Evolutionary conservation across 1,139 yeast species (phyloP), one percentile per base, ranked within the genome.

Genomic region (Yamadazyma dendronema): DNA sequence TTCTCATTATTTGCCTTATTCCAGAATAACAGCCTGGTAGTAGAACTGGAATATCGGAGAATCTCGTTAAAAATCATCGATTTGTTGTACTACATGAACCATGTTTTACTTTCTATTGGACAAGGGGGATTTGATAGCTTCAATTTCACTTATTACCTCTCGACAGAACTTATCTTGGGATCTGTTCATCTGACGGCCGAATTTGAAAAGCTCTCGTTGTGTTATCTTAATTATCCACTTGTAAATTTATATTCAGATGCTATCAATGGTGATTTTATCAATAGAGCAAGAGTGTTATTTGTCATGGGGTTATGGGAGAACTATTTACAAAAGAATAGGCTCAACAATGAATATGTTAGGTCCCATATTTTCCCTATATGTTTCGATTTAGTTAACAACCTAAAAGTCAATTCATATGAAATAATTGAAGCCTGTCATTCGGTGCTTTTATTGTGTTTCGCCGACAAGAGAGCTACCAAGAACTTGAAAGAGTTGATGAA

Each of bases 41-140:
- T 34, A 10, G 67, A 62, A 33, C 28, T 22, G 2, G 62, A 65
- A 33, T 62, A 70, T 50, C 49, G 47, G 31, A 57, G 48, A 32
- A 64, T 49, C 50, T 68, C 55, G 34, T 47, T 68, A 24, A 62
- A 65, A 33, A 59, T 77, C 2, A 50, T 81, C 24, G 65, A 65
- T 30, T 56, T 62, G 4, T 59, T 84, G n/a, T 80, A 73, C 48
- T 64, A 77, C 42, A 41, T 79, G 35, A 74, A 81, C 43, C 81
- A 76, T 48, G 66, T 83, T 5, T 56, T 82, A 11, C 68, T 76
- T 28, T 66, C 77, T 14, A 71, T 84, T 13, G 92, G 94, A 0
- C 73, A 76, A 28, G 84, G 86, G 1, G 88, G 88, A 1, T 84
- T 84, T 53, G 84, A 81, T 36, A 70, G 78, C 15, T 84, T 79